Base-by-base conservation (phyloP, 306 rosid species). In the Boehmeria nivea region DNA sequence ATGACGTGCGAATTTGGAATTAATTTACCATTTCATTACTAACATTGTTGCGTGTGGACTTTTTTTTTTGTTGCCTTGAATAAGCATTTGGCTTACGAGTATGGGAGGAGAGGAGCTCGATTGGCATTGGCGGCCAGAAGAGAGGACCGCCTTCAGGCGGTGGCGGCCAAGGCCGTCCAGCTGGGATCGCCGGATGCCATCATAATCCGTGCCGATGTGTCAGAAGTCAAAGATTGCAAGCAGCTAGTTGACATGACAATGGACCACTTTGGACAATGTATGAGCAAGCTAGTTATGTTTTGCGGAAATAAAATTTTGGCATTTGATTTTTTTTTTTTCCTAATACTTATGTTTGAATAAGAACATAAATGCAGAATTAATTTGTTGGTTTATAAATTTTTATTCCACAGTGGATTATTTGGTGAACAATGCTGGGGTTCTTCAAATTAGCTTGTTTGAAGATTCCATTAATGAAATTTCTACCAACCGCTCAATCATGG, bases 71-170 rank as follows among this genome's bases (percentile, higher is more conserved):
- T 40, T 15, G 3, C 0, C 13, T 2, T 26, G n/a, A 3, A 25
- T 3, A 20, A 56, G 63, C 75, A 78, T 52, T 39, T 78, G 33
- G 80, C 80, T 7, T 72, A 69, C 45, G 78, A 82, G 62, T 75
- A 75, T 51, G 82, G 61, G 0, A 69, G 34, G 16, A 78, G 73
- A 61, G 84, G 82, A 31, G 81, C 82, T n/a, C 27, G 63, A n/a
- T 70, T 68, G 16, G 77, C 80, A 6, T 75, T 72, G 57, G 73
- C 66, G 34, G 80, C 80, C 1, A 78, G 79, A 71, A 66, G 80
- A 69, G 71, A 60, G 67, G 70, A 71, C 43, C 60, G 78, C 12
- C 72, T 77, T 0, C 38, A 12, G 33, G 68, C 62, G 53, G 76
- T 81, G 5, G 83, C 76, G 1, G 23, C 2, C 25, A 67, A 25